phyloP scores from a whole-genome alignment of 2,329 filamentous ascomycete genomes.

The Rutstroemia sp. region DNA sequence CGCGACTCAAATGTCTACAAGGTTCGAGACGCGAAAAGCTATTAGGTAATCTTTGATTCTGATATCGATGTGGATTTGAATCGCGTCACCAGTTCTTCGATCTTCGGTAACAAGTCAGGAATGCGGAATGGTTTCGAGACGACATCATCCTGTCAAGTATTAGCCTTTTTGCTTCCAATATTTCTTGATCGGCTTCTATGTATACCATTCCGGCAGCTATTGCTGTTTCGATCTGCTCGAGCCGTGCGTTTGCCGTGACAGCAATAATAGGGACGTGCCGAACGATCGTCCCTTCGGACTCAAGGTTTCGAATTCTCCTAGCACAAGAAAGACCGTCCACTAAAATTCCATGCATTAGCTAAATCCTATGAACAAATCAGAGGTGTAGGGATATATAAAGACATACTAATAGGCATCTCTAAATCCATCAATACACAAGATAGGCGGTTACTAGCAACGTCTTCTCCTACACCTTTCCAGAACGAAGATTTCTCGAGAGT shows the following conservation, averaged over 20 bases:
- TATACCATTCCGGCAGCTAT: constrained; percentile 66
- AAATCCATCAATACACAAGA: constrained; percentile 71
- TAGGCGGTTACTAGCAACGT: constrained; percentile 36
- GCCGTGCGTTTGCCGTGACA: constrained; percentile 74
- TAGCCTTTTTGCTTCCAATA: constrained; percentile 15
- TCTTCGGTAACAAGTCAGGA: constrained; percentile 60
- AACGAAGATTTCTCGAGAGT: constrained; percentile 47
- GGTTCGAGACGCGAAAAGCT: background rate
- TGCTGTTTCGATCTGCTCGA: constrained; percentile 65
- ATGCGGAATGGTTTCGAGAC: constrained; percentile 78
- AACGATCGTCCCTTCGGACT: constrained; percentile 52
- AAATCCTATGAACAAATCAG: constrained; percentile 35
- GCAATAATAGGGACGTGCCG: constrained; percentile 70
- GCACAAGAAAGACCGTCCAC: constrained; percentile 73
- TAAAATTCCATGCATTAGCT: background rate
- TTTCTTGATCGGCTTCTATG: background rate
- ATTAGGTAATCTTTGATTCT: background rate
- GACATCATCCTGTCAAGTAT: constrained; percentile 53
- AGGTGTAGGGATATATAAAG: constrained; percentile 59
- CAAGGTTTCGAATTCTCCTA: constrained; percentile 59
- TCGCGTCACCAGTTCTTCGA: constrained; percentile 40
- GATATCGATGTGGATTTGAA: background rate
- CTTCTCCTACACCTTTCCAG: constrained; percentile 32
- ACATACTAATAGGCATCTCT: constrained; percentile 63
- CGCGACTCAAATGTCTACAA: too few species aligned